phyloP scores from a whole-genome alignment of 108 stramenopile species.

The Tribonema minus region DNA sequence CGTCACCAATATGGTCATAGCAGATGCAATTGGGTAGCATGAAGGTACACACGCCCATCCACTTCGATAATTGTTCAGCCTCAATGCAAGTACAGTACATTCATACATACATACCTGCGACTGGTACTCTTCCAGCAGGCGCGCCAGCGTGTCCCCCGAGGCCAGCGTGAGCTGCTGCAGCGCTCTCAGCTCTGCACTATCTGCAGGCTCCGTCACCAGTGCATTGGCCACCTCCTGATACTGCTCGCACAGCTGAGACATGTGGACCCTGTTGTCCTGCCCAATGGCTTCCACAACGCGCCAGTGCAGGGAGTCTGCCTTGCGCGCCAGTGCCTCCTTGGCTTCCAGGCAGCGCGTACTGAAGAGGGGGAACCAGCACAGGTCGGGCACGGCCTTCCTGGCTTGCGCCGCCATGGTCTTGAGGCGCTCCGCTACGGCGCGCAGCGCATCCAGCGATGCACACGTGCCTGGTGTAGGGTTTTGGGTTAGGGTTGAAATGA shows the following conservation, averaged over 20 bases:
- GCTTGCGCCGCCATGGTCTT: conserved; percentile 15
- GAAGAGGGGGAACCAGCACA: conserved; percentile 53
- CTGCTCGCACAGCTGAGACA: conserved; percentile 42
- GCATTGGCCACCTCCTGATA: conserved; percentile 52
- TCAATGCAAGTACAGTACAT: background rate
- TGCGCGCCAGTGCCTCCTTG: conserved; percentile 50
- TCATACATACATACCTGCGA: background rate
- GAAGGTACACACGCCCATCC: too few species aligned
- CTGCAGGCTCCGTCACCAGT: conserved; percentile 54
- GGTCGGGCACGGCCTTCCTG: conserved; percentile 32
- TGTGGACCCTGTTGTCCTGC: conserved; percentile 51
- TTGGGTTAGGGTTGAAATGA: background rate
- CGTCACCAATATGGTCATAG: background rate
- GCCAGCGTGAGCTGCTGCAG: conserved; percentile 51
- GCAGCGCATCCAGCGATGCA: background rate
- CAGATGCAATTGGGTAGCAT: too few species aligned
- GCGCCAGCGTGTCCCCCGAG: conserved; percentile 10
- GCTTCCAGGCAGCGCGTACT: conserved; percentile 42
- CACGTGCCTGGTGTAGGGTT: background rate
- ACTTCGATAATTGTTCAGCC: too few species aligned
- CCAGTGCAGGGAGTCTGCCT: conserved; percentile 38
- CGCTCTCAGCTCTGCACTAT: conserved; percentile 52
- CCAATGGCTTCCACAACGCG: conserved; percentile 49
- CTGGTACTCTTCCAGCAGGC: conserved; percentile 51
- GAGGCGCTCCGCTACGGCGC: conserved; percentile 9